phyloP scores from a whole-genome alignment of 495 filamentous ascomycete genomes.

The Neurospora discreta region DNA sequence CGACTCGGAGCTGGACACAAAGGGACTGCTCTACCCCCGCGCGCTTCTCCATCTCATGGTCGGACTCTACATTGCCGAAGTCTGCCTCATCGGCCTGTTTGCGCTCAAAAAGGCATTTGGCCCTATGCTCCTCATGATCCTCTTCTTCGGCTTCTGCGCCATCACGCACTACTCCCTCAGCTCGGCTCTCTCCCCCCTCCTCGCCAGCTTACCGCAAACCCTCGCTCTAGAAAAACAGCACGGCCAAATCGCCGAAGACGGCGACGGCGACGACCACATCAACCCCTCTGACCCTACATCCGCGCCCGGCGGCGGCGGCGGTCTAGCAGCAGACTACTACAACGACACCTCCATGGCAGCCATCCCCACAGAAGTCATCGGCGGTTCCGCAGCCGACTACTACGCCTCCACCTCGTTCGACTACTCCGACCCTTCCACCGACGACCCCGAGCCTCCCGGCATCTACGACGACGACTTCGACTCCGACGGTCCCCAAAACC shows the following conservation, averaged over 20 bases:
- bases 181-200: slow-evolving; percentile 59
- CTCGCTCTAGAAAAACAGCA: slow-evolving; percentile 44
- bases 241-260: slow-evolving; percentile 24
- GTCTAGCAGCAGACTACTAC: slow-evolving; percentile 28
- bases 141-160: slow-evolving; percentile 59
- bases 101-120: slow-evolving; percentile 54
- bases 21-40: slow-evolving; percentile 66
- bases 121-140: slow-evolving; percentile 61
- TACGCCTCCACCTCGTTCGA: slow-evolving; percentile 24
- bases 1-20: slow-evolving; percentile 60
- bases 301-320: neutral
- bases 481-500: slow-evolving; percentile 3
- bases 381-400: slow-evolving; percentile 24
- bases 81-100: slow-evolving; percentile 78
- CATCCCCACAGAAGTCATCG: neutral
- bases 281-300: slow-evolving; percentile 2
- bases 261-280: slow-evolving; percentile 16
- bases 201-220: slow-evolving; percentile 55
- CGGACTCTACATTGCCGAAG: slow-evolving; percentile 67
- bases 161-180: slow-evolving; percentile 76
- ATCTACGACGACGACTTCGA: slow-evolving; percentile 9
- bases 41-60: slow-evolving; percentile 74
- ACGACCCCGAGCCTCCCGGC: slow-evolving; percentile 13
- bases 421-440: slow-evolving; percentile 1
- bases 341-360: slow-evolving; percentile 16